Conservation (phyloP, 2,329 filamentous ascomycete species). For the Tetracladium maxilliforme region DNA sequence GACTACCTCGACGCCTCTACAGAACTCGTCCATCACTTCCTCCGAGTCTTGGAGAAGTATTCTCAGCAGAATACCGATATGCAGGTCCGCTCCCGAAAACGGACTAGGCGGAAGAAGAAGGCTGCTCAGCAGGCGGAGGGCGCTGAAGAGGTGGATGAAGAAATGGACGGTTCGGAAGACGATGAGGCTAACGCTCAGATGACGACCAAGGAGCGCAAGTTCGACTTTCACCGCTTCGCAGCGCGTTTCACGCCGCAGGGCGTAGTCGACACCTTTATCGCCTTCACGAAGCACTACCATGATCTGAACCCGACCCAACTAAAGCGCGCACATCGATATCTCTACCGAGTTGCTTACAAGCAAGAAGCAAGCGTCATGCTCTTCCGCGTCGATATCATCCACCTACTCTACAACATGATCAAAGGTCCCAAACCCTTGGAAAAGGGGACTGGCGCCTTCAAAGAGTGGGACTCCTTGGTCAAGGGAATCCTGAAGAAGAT, state of each 20-base stretch:
- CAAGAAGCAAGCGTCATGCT: slow-evolving; percentile 80
- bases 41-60: slow-evolving; percentile 83
- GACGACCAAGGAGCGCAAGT: slow-evolving; percentile 71
- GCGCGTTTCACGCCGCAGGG: slow-evolving; percentile 69
- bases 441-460: slow-evolving; percentile 48
- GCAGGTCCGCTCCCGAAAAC: slow-evolving; percentile 73
- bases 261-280: slow-evolving; percentile 78
- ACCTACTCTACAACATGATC: slow-evolving; percentile 79
- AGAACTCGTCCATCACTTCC: slow-evolving; percentile 79
- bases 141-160: slow-evolving; percentile 28
- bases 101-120: slow-evolving; percentile 60
- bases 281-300: slow-evolving; percentile 64
- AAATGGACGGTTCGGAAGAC: slow-evolving; percentile 56
- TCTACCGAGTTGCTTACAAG: slow-evolving; percentile 90
- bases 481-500: slow-evolving; percentile 73
- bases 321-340: slow-evolving; percentile 85
- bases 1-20: slow-evolving; percentile 87
- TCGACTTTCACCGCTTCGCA: slow-evolving; percentile 79
- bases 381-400: slow-evolving; percentile 81
- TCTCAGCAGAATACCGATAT: slow-evolving; percentile 91
- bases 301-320: slow-evolving; percentile 70
- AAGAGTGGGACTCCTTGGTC: slow-evolving; percentile 83
- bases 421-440: slow-evolving; percentile 73
- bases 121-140: slow-evolving; percentile 29
- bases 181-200: slow-evolving; percentile 58